Base-by-base conservation (phyloP, 1,284 basidiomycete genomes). In the Malassezia dermatis region DNA sequence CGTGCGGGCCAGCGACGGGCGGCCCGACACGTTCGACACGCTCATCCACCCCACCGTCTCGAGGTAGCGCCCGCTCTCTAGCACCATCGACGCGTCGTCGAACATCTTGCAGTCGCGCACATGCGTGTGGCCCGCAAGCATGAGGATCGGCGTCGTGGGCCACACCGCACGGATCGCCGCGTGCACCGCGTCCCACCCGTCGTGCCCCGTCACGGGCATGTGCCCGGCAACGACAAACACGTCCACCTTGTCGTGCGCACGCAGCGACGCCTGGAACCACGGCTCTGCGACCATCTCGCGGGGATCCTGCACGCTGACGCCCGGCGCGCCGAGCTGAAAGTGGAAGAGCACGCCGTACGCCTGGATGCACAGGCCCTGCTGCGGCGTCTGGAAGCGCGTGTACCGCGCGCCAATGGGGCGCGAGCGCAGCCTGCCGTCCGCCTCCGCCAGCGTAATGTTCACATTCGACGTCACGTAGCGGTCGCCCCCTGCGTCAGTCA, bases 1-100 rank as follows among this genome's bases (percentile, higher is more conserved):
- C 7, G 76, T 61, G 15, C 79, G 60, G 21, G 75, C 67, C 15
- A 78, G 74, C 11, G 67, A 64, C 24, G 78, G 67, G 26, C 58
- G 51, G 21, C 53, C 61, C 28, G 59, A 51, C 1, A 63, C 55
- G 31, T 65, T 52, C 30, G 63, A 63, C 43, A 64, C 47, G 23
- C 65, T 48, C 56, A 62, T 57, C 51, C 62, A 63, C 23, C 60
- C 61, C 34, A 64, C 50, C 31, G 62, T 70, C 45, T 62, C 65
- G 53, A 67, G 58, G 47, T 73, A 73, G 4, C 71, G 59, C 8
- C 71, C 71, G 39, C 62, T 61, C 48, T 73, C 71, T 23, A 73
- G 56, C 27, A 64, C 71, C 60, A 71, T 65, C 6, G 67, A 52
- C 19, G 62, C 50, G 15, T 47, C 53, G 41, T 73, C 71, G 34